A percentile compares a stretch with the other conserved stretches of the same genome.
Conservation (phyloP, 495 filamentous ascomycete species). For the Cenococcum geophilum region DNA sequence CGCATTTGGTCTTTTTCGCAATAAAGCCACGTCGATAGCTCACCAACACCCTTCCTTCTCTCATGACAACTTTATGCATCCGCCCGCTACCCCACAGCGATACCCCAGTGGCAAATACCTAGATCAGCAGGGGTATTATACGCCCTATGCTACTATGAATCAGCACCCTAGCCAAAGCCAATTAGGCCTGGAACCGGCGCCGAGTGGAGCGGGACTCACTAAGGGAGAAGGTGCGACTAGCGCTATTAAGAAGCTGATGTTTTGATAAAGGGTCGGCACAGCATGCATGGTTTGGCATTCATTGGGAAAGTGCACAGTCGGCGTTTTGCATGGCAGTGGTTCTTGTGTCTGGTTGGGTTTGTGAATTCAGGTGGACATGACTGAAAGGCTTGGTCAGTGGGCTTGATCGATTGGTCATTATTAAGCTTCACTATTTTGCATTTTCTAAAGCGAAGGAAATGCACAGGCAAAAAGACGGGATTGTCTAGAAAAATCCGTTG, state of each 20-base stretch:
- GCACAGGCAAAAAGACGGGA: no score
- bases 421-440: no score
- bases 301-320: no score
- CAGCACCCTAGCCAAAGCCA: constrained; percentile 4
- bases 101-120: constrained; percentile 31
- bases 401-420: no score
- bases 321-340: no score
- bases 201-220: constrained; percentile 20
- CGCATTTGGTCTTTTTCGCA: constrained; percentile 46
- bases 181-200: constrained; percentile 24
- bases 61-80: constrained; percentile 24
- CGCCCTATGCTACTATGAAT: constrained; percentile 8
- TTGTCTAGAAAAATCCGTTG: no score
- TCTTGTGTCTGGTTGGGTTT: no score
- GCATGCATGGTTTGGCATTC: no score
- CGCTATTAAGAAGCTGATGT: constrained; percentile 25
- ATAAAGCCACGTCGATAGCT: constrained; percentile 24
- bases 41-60: constrained; percentile 11
- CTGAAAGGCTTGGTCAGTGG: no score
- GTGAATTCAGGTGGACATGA: no score
- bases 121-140: constrained; percentile 23
- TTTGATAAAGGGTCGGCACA: constrained; percentile 1
- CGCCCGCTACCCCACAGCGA: constrained; percentile 37
- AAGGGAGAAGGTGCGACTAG: constrained; percentile 8
- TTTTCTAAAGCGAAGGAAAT: no score